Evolutionary conservation across 345 rosid species (phyloP).

Genomic region (Camelina neglecta): DNA sequence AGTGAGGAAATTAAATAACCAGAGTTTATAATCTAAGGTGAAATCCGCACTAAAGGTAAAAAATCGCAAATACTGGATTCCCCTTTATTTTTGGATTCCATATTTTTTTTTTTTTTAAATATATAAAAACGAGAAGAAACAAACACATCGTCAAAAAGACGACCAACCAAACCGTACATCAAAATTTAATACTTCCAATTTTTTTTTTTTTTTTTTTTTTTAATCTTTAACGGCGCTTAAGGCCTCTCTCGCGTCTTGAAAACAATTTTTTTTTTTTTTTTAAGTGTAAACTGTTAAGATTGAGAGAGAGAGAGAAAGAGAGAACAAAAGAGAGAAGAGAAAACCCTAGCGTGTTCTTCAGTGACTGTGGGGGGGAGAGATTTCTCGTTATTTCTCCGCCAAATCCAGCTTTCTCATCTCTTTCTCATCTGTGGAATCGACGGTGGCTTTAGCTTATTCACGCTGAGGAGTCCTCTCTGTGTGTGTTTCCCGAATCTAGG

Average conservation of each 20-base stretch:
- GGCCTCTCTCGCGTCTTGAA: no score
- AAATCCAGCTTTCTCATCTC: neutral
- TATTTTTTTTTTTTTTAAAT: neutral
- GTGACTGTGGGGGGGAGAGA: neutral
- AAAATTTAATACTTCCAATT: neutral
- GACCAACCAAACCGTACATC: constrained; percentile 29
- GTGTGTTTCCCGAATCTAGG: constrained; percentile 30
- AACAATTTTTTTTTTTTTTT: neutral
- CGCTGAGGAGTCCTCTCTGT: constrained; percentile 7
- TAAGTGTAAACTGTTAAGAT: constrained; percentile 1
- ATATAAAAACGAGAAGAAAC: neutral
- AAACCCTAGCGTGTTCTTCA: constrained; percentile 43
- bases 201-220: neutral
- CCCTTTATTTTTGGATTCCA: constrained; percentile 34
- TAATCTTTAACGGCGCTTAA: no score
- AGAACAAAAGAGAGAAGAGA: neutral
- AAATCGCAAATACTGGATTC: constrained; percentile 26
- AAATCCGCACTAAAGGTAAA: constrained; percentile 10
- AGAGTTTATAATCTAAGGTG: constrained; percentile 1
- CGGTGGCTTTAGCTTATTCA: neutral
- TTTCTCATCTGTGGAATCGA: constrained; percentile 23
- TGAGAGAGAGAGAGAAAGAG: constrained; percentile 7
- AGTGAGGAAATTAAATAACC: neutral
- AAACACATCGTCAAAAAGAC: constrained; percentile 9
- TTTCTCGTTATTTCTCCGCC: constrained; percentile 7